Base-by-base conservation (phyloP, 2,329 filamentous ascomycete genomes). In the Aspergillus vadensis region DNA sequence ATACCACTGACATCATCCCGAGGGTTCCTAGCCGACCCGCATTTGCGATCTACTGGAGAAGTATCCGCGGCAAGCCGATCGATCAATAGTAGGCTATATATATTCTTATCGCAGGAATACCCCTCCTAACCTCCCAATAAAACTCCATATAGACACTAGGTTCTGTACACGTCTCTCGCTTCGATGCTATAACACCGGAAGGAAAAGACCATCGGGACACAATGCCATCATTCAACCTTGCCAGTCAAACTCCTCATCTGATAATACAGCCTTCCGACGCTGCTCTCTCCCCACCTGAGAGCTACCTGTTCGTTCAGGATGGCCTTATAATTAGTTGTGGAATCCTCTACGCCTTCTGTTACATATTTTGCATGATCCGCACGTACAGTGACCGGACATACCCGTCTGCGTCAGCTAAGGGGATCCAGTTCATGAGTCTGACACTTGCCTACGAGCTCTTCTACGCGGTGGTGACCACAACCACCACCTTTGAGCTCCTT, bases 281-380 rank as follows among this genome's bases (percentile, higher is more conserved):
- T 5, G 32, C 32, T 2, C 58, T 63, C n/a, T 41, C 61, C 19
- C 66, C 66, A 1, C 65, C 66, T 6, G 66, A 68, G 51, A 65
- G 65, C 38, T 68, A 67, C 48, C 58, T 68, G 1, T 68, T 60
- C 25, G 57, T 68, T 5, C 65, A 68, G n/a, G 66, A 68, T 57
- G 66, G 66, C 1, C 59, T 68, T 12, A 68, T 67, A 19, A 64
- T 68, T n/a, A 36, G 59, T 44, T 67, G 66, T 36, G 66, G 66
- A 1, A 50, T 65, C 3, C 38, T 68, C 5, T 68, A 68, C 21
- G 63, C 63, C n/a, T 41, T 68, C 7, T 63, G 58, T 7, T 68
- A 68, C 36, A 43, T 62, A 3, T 68, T 67, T 21, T 65, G 57
- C 32, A 64, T 63, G 50, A 50, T 55, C 15, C 58, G 61, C 14